phyloP scores from a whole-genome alignment of 352 stramenopile genomes.

The Peronosclerospora sorghi region DNA sequence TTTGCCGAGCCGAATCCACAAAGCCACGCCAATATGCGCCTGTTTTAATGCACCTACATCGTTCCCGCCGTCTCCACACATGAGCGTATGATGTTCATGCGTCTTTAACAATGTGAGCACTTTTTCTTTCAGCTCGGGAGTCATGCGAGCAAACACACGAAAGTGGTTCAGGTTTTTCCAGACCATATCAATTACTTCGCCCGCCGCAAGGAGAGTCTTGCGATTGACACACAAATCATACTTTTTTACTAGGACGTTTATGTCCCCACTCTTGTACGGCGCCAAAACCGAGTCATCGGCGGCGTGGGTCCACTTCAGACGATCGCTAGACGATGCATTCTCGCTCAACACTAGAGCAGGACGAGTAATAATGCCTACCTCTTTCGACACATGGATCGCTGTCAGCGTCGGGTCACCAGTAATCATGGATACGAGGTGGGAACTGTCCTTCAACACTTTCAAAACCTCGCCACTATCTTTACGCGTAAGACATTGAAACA shows the following conservation, averaged over 20 bases:
- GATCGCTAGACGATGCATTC: slow-evolving; percentile 17
- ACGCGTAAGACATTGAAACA: slow-evolving; percentile 86
- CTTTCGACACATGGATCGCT: slow-evolving; percentile 92
- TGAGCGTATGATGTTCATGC: slow-evolving; percentile 87
- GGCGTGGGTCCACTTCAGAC: slow-evolving; percentile 71
- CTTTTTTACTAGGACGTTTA: slow-evolving; percentile 53
- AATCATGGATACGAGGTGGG: slow-evolving; percentile 96
- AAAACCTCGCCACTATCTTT: slow-evolving; percentile 95
- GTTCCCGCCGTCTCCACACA: slow-evolving; percentile 98
- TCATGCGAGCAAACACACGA: slow-evolving; percentile 94
- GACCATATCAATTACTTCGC: slow-evolving; percentile 75
- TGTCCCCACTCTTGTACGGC: slow-evolving; percentile 54
- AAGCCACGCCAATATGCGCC: slow-evolving; percentile 78
- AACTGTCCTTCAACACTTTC: slow-evolving; percentile 85
- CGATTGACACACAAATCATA: slow-evolving; percentile 82
- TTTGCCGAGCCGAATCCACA: slow-evolving; percentile 78
- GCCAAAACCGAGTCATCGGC: slow-evolving; percentile 62
- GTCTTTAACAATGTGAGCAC: slow-evolving; percentile 93
- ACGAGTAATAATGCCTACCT: slow-evolving; percentile 89
- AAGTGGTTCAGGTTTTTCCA: slow-evolving; percentile 73
- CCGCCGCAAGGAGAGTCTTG: slow-evolving; percentile 54
- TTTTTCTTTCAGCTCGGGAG: slow-evolving; percentile 94
- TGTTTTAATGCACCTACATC: slow-evolving; percentile 94
- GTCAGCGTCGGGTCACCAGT: slow-evolving; percentile 97
- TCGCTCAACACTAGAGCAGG: slow-evolving; percentile 66